Base-by-base conservation (phyloP, 2,329 filamentous ascomycete species). In the Elsinoe perseae region DNA sequence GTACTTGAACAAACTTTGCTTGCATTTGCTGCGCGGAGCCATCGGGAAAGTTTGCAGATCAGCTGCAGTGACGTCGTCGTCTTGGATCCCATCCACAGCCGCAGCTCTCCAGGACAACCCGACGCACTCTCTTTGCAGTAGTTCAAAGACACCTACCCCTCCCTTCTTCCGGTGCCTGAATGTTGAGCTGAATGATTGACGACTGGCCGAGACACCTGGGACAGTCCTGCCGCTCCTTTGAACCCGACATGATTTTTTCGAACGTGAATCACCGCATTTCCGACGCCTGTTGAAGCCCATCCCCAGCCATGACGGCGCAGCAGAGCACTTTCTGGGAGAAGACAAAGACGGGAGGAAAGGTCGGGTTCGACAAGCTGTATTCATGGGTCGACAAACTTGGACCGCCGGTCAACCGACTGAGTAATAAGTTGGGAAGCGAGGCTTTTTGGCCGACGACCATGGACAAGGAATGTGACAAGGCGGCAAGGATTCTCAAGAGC, bases 401-500 rank as follows among this genome's bases (percentile, higher is more conserved):
- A 5, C 77, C 80, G 1, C 89, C 89, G 2, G 84, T 95, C 66
- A 95, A 95, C 68, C 83, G 79, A 58, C 70, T 95, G 20, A 88
- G 85, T 14, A 89, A 95, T 72, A 89, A 86, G 71, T 76, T 95
- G 34, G 89, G 89, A 57, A 80, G 79, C 27, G 89, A 95, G 69
- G 84, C 86, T 21, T 92, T 92, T 66, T 93, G 87, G 87, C 89
- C 89, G 2, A 86, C 87, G 28, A 86, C 85, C 1, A 76, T 95
- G 53, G 91, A 95, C 68, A 85, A 86, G 63, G 91, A 96, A 76
- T 87, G 86, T 71, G 89, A 95, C 72, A 95, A 95, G 74, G 88
- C 90, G 46, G 89, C 90, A 58, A 80, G 89, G 57, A 95, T 95
- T 60, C 72, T 96, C 53, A 86, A 89, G 68, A 92, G 87, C 28